Conservation (phyloP, 257 asterid species). For the Fraxinus pennsylvanica region DNA sequence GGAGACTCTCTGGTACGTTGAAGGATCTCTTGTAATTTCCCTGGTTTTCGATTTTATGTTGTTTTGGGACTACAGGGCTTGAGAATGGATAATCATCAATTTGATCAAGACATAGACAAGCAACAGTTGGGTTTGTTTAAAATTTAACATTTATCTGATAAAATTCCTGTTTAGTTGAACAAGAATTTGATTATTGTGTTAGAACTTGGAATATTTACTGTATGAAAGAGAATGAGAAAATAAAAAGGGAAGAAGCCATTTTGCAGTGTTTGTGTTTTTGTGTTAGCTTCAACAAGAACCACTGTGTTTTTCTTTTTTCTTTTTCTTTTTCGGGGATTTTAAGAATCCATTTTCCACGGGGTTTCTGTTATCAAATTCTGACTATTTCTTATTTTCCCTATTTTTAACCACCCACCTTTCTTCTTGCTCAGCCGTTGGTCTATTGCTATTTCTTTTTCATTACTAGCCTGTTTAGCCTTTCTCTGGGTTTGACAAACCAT, state of each 20-base stretch:
- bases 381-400: slow-evolving; percentile 29
- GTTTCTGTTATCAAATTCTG: slow-evolving; percentile 39
- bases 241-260: neutral
- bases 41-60: neutral
- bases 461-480: slow-evolving; percentile 19
- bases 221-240: too few species aligned
- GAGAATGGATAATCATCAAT: neutral
- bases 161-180: neutral
- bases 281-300: neutral
- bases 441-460: slow-evolving; percentile 14
- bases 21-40: neutral
- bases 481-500: slow-evolving; percentile 34
- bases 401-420: slow-evolving; percentile 31
- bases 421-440: slow-evolving; percentile 25
- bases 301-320: too few species aligned
- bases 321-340: slow-evolving; percentile 26
- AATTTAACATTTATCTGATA: neutral
- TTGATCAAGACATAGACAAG: neutral
- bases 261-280: neutral
- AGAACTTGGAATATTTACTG: neutral
- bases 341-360: slow-evolving; percentile 51
- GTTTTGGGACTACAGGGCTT: neutral
- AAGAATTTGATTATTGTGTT: neutral
- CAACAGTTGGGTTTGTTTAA: neutral
- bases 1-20: neutral